phyloP scores from a whole-genome alignment of 2,329 filamentous ascomycete genomes.

The Clonostachys chloroleuca region DNA sequence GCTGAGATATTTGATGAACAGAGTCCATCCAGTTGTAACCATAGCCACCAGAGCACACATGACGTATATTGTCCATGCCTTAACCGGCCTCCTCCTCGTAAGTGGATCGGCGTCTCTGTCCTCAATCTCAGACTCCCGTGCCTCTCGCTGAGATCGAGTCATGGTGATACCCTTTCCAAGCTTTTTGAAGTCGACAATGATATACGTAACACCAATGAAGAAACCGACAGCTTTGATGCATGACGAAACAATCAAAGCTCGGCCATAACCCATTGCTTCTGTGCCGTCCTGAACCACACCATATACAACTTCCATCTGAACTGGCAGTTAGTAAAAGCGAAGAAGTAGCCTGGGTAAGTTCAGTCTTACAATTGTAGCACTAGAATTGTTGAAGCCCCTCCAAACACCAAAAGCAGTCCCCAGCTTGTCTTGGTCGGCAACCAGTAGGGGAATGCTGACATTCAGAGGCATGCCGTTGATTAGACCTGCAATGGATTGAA shows the following conservation, averaged over 20 bases:
- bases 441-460: slow-evolving; percentile 13
- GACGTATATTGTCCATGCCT: slow-evolving; percentile 6
- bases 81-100: slow-evolving; percentile 7
- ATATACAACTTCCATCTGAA: slow-evolving; percentile 14
- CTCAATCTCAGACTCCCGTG: slow-evolving; percentile 5
- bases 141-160: slow-evolving; percentile 9
- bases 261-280: slow-evolving; percentile 8
- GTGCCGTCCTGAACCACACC: slow-evolving; percentile 13
- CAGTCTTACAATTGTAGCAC: slow-evolving; percentile 11
- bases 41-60: slow-evolving; percentile 7
- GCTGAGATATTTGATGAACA: slow-evolving; percentile 13
- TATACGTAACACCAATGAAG: slow-evolving; percentile 8
- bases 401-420: slow-evolving; percentile 13
- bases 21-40: slow-evolving; percentile 7
- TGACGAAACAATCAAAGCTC: slow-evolving; percentile 8
- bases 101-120: slow-evolving; percentile 9
- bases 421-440: slow-evolving; percentile 13
- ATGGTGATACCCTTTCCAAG: slow-evolving; percentile 12
- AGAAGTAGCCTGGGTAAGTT: no score
- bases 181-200: slow-evolving; percentile 10
- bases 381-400: slow-evolving; percentile 14
- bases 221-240: slow-evolving; percentile 12
- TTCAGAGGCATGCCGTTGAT: slow-evolving; percentile 14
- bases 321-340: background rate
- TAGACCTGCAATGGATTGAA: slow-evolving; percentile 8